These are phyloP conservation scores for Cotoneaster glaucophyllus DNA, from an alignment of 306 rosid species.

Conservation along the genomic window DNA sequence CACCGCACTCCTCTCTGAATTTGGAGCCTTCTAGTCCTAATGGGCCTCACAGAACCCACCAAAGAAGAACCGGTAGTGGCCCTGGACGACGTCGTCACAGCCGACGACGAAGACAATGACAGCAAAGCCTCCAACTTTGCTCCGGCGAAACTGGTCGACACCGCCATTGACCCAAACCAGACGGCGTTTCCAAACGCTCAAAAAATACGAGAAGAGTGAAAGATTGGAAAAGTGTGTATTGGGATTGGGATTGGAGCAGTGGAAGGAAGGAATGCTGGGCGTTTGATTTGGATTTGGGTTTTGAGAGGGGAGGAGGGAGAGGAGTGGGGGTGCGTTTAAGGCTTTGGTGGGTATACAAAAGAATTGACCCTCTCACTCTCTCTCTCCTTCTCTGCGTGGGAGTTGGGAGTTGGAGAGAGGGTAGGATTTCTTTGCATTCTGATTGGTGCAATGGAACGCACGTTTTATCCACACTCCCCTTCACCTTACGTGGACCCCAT, in stretches of 20 bases:
- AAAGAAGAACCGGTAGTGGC: conserved; percentile 15
- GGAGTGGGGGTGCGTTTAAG: no score
- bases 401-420: neutral
- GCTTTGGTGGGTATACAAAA: neutral
- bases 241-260: neutral
- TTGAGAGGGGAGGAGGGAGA: neutral
- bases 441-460: conserved; percentile 52
- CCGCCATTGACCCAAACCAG: conserved; percentile 28
- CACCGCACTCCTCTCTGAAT: conserved; percentile 63
- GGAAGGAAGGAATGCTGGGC: neutral
- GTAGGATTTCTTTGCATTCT: conserved; percentile 53
- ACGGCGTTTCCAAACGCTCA: neutral
- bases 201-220: neutral
- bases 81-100: conserved; percentile 27
- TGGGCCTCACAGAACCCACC: conserved; percentile 26
- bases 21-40: conserved; percentile 18
- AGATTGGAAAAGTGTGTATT: neutral
- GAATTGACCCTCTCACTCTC: neutral
- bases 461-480: conserved; percentile 85
- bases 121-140: conserved; percentile 33
- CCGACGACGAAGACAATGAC: conserved; percentile 11
- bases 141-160: conserved; percentile 35
- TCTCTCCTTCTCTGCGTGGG: neutral
- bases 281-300: neutral
- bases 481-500: conserved; percentile 9